phyloP scores from a whole-genome alignment of 2,329 filamentous ascomycete species.

The Cadophora sp. region DNA sequence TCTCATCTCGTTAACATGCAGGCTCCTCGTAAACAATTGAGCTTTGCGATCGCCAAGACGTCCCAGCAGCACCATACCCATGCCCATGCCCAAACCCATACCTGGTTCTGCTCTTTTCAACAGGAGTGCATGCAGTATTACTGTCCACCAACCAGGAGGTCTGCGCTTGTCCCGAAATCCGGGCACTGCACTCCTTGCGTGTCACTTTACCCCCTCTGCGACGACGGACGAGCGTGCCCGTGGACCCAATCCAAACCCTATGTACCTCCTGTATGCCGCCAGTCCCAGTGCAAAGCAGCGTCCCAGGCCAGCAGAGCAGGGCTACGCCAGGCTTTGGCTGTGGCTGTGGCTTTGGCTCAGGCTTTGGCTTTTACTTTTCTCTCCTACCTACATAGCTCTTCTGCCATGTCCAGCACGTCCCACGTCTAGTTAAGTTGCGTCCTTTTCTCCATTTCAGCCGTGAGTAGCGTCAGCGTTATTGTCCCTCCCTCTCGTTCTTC shows the following conservation, averaged over 20 bases:
- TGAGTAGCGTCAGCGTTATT: neutral
- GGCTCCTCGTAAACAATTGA: neutral
- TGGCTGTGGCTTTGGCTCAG: no score
- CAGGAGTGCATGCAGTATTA: no score
- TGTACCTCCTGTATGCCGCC: no score
- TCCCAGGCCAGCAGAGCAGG: no score
- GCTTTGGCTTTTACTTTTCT: neutral
- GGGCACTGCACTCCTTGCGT: neutral
- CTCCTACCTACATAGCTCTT: neutral
- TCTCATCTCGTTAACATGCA: neutral
- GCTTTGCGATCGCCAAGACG: neutral
- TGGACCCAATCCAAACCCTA: neutral
- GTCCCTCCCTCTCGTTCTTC: neutral
- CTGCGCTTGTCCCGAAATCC: no score
- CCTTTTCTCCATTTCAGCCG: neutral
- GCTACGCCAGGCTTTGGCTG: no score
- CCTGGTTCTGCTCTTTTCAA: no score
- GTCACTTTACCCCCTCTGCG: neutral
- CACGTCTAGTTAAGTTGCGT: neutral
- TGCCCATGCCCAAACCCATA: no score
- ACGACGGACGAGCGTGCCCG: neutral
- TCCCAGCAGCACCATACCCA: neutral
- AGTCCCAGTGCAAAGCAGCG: neutral
- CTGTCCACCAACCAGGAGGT: no score
- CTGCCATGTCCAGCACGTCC: neutral